These are phyloP conservation scores for Dothidotthia symphoricarpi DNA, from an alignment of 2,329 filamentous ascomycete genomes.

Conservation along the genomic window DNA sequence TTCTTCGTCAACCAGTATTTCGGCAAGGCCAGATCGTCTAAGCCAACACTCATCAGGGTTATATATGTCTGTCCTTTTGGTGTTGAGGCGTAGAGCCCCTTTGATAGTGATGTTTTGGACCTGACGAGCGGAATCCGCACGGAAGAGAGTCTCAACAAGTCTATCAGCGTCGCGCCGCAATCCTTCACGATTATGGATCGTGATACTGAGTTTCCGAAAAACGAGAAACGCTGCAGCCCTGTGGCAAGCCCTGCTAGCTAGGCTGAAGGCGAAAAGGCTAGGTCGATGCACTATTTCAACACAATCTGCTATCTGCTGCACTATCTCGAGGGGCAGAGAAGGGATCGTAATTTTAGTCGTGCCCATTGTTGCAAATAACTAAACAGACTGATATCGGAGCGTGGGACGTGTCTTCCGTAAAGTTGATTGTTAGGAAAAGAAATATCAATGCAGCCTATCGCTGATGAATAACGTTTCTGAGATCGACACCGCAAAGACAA, in stretches of 20 bases:
- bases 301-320: conserved; percentile 17
- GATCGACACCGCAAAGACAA: too few relatives aligned
- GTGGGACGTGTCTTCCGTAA: too few relatives aligned
- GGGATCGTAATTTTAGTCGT: conserved; percentile 1
- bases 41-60: conserved; percentile 3
- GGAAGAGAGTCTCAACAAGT: conserved; percentile 13
- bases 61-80: conserved; percentile 4
- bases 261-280: conserved; percentile 17
- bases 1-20: conserved; percentile 16
- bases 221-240: conserved; percentile 12
- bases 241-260: conserved; percentile 19
- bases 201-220: conserved; percentile 13
- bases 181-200: conserved; percentile 8
- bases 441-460: too few relatives aligned
- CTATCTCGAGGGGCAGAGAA: conserved; percentile 16
- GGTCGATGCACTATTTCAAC: conserved; percentile 15
- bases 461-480: too few relatives aligned
- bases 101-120: conserved; percentile 17
- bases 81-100: conserved; percentile 11
- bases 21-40: conserved; percentile 6
- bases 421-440: too few relatives aligned
- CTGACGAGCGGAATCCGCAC: conserved; percentile 15
- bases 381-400: too few relatives aligned
- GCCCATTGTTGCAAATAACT: background rate
- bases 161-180: conserved; percentile 9